Evolutionary conservation across 495 filamentous ascomycete species (phyloP), one percentile per base, ranked within the genome.

Genomic region (Aspergillus funiculosus): DNA sequence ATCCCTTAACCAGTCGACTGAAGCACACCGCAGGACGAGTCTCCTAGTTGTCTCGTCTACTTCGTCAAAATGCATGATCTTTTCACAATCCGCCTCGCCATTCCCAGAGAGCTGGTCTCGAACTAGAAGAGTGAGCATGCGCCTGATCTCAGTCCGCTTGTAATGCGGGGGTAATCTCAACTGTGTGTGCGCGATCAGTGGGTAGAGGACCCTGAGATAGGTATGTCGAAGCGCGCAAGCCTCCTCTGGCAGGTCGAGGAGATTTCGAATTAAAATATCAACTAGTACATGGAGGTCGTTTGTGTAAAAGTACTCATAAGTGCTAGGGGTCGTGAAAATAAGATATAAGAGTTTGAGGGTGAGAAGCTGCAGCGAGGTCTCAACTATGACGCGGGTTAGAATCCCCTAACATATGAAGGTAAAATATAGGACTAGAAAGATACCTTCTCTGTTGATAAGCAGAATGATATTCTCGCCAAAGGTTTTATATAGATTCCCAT

Each of bases 401-500:
- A 6, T 27, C 47, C 45, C 13, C n/a, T n/a, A n/a, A n/a, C n/a
- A n/a, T n/a, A 31, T 46, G 34, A 14, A 6, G 20, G 17, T 21
- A 7, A 46, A 35, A 29, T 43, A 11, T n/a, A 9, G 20, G 35
- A 11, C 2, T 5, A 19, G 24, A n/a, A 19, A 11, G 11, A 42
- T 61, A 80, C 86, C 89, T 73, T 97, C 92, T 52, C 92, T 85
- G 62, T 98, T 98, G 27, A 98, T 79, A 6, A 97, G 78, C 9
- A 98, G 76, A 53, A 98, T 97, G 56, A 98, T 86, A 61, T 97
- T 97, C 67, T 95, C 91, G 41, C 92, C 92, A 66, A 98, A 97
- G 2, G 91, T 96, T 59, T 89, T 90, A 66, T 87, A 97, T 10
- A 71, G 65, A 29, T 79, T 76, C 3, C 92, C 92, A 57, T 88